Evolutionary conservation across 176 grass and related monocot species (phyloP).

Genomic region (Ensete glaucum): DNA sequence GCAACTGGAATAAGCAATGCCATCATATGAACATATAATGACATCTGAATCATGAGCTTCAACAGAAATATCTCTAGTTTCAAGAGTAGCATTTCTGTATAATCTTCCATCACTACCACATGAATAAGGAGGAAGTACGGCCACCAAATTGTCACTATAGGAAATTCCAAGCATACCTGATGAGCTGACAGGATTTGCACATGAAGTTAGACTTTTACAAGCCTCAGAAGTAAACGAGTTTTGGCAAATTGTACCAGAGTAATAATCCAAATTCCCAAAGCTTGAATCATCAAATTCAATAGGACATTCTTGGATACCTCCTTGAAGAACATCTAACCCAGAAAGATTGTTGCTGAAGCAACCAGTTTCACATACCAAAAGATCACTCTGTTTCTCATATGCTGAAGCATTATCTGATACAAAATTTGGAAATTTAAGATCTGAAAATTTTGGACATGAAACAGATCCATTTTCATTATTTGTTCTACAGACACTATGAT

Average conservation of each 20-base stretch:
- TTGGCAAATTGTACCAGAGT: constrained; percentile 28
- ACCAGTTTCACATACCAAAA: constrained; percentile 9
- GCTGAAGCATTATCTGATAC: constrained; percentile 27
- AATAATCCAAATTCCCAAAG: constrained; percentile 18
- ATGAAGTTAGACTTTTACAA: constrained; percentile 19
- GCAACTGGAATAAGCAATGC: constrained; percentile 33
- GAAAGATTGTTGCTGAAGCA: background rate
- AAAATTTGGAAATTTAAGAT: constrained; percentile 30
- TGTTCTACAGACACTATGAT: constrained; percentile 12
- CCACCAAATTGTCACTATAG: constrained; percentile 17
- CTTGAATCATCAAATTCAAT: constrained; percentile 34
- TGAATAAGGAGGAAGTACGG: constrained; percentile 21
- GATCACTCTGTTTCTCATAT: constrained; percentile 20
- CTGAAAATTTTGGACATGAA: constrained; percentile 18
- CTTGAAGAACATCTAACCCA: background rate
- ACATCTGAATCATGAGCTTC: constrained; percentile 34
- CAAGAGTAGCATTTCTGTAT: constrained; percentile 5
- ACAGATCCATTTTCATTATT: constrained; percentile 27
- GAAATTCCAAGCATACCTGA: constrained; percentile 19
- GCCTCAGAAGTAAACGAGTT: constrained; percentile 13
- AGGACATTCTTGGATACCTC: constrained; percentile 25
- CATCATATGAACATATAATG: constrained; percentile 30
- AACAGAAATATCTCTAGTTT: constrained; percentile 18
- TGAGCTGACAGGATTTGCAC: constrained; percentile 22
- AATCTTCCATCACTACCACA: constrained; percentile 22